Base-by-base conservation (phyloP, 2,329 filamentous ascomycete genomes). In the Septoria petroselini region DNA sequence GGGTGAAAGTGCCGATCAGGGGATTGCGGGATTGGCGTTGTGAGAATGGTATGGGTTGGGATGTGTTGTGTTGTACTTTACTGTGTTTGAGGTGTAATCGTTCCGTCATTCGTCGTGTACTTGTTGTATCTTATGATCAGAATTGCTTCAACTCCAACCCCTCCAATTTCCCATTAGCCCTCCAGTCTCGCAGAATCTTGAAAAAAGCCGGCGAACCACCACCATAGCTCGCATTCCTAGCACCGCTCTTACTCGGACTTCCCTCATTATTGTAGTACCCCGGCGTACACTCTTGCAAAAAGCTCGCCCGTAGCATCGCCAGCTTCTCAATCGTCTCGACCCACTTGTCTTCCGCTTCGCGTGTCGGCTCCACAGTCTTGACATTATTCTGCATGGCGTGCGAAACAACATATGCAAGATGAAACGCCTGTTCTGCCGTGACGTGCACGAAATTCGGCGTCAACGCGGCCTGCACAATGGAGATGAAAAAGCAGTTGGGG, bases 401-500 rank as follows among this genome's bases (percentile, higher is more conserved):
- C 1, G 62, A 59, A 4, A 76, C 62, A n/a, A 76, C 70, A 45
- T 75, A 71, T 0, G 72, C 73, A 3, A 72, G 66, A 46, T 80
- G 76, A 8, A 59, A 62, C 1, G 69, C 64, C 11, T 69, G 55
- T 1, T 68, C 57, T 12, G 72, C 70, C 2, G 72, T 60, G 1
- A 63, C 59, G 25, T 67, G 69, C 29, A 66, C 58, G 18, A 69
- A 70, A 55, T 76, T 77, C 1, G 64, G 60, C 1, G 67, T 65
- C 1, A 68, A 62, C 21, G 66, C 71, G 0, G 68, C 60, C 62
- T 80, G 76, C 8, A 65, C 54, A 1, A 70, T 61, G 7, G 71
- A 71, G 0, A 71, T 59, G 56, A 76, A 73, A 69, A 79, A 76
- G 41, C 80, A 60, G 54, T 82, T 82, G 1, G 79, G 79, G 53